Conservation (phyloP, 257 asterid genomes). For the Solanum dulcamara region DNA sequence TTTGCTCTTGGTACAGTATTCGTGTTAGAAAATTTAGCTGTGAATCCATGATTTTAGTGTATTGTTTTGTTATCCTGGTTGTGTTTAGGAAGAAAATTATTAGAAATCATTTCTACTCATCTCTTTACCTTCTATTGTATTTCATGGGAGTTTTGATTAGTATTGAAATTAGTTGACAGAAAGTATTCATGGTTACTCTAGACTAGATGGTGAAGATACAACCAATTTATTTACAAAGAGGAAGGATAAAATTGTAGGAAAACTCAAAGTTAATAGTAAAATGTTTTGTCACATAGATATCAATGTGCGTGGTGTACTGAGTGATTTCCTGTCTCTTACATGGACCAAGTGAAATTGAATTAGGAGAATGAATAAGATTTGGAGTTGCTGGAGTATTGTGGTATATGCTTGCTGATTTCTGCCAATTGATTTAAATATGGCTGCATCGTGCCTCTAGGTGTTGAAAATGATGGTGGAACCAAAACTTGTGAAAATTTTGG, state of each 20-base stretch:
- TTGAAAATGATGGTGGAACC: not conserved
- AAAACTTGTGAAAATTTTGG: not conserved
- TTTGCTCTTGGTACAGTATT: not conserved
- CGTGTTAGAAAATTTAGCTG: not conserved
- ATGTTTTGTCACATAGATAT: not conserved
- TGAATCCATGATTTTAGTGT: not conserved
- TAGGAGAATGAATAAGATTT: not conserved
- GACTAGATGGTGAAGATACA: not conserved
- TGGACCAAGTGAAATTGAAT: not conserved
- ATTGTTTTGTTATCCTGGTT: not conserved
- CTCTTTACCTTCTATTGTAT: not conserved
- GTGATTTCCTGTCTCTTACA: not conserved
- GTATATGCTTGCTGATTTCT: not conserved
- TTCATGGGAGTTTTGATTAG: not conserved
- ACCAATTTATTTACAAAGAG: not conserved
- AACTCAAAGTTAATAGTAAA: not conserved
- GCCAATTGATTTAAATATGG: not conserved
- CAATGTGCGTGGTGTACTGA: not conserved
- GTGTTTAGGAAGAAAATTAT: not conserved
- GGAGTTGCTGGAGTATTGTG: not conserved
- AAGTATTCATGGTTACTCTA: not conserved
- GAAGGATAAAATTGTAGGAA: not conserved
- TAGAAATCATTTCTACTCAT: not conserved
- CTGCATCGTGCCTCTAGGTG: not conserved
- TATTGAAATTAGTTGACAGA: not conserved